Conservation (phyloP, 2,329 filamentous ascomycete species). For the Fusarium nisikadoi region DNA sequence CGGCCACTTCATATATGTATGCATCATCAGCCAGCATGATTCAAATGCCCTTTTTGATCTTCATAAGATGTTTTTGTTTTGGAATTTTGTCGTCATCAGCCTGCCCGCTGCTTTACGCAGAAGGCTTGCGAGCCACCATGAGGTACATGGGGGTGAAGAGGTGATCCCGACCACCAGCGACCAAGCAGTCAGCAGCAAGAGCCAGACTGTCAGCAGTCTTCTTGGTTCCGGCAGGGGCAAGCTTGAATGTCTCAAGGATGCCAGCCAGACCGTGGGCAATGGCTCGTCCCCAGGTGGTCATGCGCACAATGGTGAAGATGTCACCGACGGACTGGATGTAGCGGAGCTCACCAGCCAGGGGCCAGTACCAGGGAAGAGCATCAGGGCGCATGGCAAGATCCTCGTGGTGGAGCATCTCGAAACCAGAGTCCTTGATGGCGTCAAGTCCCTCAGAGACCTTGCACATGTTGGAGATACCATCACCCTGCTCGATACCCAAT, state of each 20-base stretch:
- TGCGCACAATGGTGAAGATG: slow-evolving; percentile 83
- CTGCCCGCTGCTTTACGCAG: slow-evolving; percentile 27
- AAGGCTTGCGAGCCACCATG: slow-evolving; percentile 91
- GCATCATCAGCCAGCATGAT: slow-evolving; percentile 34
- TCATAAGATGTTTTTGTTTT: slow-evolving; percentile 26
- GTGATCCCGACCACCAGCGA: slow-evolving; percentile 86
- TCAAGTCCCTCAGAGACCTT: slow-evolving; percentile 81
- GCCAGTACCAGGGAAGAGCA: slow-evolving; percentile 91
- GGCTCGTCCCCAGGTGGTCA: slow-evolving; percentile 86
- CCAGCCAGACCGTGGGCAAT: slow-evolving; percentile 82
- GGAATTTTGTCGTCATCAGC: slow-evolving; percentile 14
- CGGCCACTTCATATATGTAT: slow-evolving; percentile 35
- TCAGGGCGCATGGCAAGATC: slow-evolving; percentile 85
- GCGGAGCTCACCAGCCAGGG: slow-evolving; percentile 83
- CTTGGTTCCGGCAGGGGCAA: slow-evolving; percentile 86
- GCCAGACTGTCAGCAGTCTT: slow-evolving; percentile 95
- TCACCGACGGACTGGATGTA: slow-evolving; percentile 85
- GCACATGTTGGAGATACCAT: slow-evolving; percentile 98
- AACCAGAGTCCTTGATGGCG: slow-evolving; percentile 89
- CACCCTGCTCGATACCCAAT: slow-evolving; percentile 92
- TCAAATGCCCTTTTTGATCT: slow-evolving; percentile 19
- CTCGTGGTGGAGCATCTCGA: slow-evolving; percentile 84
- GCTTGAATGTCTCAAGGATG: slow-evolving; percentile 75
- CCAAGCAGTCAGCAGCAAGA: slow-evolving; percentile 82
- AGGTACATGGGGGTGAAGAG: slow-evolving; percentile 99